Conservation (phyloP, 202 grass and related monocot genomes). For the Hordeum pubiflorum region DNA sequence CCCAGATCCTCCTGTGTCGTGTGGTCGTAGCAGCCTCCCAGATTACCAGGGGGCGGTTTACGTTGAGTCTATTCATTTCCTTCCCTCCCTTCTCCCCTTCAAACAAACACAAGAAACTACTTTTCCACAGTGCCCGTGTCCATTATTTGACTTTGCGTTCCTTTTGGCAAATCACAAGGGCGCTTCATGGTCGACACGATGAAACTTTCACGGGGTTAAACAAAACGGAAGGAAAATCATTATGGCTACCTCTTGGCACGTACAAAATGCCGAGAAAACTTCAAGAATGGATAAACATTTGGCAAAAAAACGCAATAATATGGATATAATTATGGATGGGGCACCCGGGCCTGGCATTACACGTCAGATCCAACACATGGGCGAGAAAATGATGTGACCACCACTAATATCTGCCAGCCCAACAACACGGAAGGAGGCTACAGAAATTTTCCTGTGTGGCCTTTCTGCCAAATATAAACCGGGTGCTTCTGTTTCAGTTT, state of each 20-base stretch:
- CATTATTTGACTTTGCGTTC: no score
- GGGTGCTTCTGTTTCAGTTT: neutral
- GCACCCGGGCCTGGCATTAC: neutral
- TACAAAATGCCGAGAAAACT: constrained; percentile 18
- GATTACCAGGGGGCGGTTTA: neutral
- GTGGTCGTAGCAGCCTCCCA: constrained; percentile 8
- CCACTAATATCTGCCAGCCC: neutral
- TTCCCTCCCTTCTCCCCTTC: neutral
- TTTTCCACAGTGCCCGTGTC: constrained; percentile 7
- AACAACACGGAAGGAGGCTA: neutral
- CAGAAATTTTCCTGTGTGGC: neutral
- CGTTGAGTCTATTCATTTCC: neutral
- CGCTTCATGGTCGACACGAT: constrained; percentile 21
- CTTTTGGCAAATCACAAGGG: neutral
- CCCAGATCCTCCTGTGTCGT: neutral
- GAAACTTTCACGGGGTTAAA: constrained; percentile 15
- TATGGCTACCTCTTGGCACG: constrained; percentile 9
- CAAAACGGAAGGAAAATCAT: neutral
- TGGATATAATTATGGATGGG: neutral
- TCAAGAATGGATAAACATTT: constrained; percentile 1
- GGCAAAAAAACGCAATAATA: neutral
- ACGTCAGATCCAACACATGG: constrained; percentile 37
- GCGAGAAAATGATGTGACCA: neutral
- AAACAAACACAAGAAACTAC: constrained; percentile 20
- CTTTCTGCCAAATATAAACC: neutral